A percentile compares a stretch with the other conserved stretches of the same genome.
phyloP scores from a whole-genome alignment of 768 basidiomycete species.

The Leucocoprinus leucothites region DNA sequence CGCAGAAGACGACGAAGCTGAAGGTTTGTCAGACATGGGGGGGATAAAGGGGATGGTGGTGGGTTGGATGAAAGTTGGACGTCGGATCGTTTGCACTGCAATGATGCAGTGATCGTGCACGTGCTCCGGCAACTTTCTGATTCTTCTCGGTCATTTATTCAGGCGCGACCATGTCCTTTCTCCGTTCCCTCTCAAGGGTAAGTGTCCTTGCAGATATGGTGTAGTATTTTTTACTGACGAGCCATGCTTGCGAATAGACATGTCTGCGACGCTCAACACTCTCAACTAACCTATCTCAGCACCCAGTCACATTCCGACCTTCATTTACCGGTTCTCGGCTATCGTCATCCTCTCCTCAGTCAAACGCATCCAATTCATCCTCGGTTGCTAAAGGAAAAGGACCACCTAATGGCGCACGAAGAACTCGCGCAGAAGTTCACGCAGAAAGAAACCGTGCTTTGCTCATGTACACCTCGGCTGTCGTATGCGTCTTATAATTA shows the following conservation, averaged over 20 bases:
- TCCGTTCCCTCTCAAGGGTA: slow-evolving; percentile 12
- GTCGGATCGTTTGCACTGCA: too few species aligned
- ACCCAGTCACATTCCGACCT: background rate
- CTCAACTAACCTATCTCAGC: background rate
- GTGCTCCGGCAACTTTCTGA: slow-evolving; percentile 5
- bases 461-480: slow-evolving; percentile 82
- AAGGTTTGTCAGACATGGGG: slow-evolving; percentile 6
- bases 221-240: background rate
- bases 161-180: slow-evolving; percentile 14
- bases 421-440: slow-evolving; percentile 38
- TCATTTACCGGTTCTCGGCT: background rate
- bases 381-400: background rate
- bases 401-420: slow-evolving; percentile 11
- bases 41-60: background rate
- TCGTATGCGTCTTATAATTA: slow-evolving; percentile 44
- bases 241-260: background rate
- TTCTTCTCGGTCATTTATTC: background rate
- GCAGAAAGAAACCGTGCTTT: slow-evolving; percentile 65
- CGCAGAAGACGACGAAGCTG: background rate
- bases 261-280: slow-evolving; percentile 8
- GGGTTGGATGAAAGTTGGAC: background rate
- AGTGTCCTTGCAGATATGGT: background rate
- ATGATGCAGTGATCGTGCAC: background rate
- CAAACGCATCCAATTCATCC: background rate
- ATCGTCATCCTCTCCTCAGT: background rate